Base-by-base conservation (phyloP, 352 stramenopile species). In the Saprolegnia parasitica region DNA sequence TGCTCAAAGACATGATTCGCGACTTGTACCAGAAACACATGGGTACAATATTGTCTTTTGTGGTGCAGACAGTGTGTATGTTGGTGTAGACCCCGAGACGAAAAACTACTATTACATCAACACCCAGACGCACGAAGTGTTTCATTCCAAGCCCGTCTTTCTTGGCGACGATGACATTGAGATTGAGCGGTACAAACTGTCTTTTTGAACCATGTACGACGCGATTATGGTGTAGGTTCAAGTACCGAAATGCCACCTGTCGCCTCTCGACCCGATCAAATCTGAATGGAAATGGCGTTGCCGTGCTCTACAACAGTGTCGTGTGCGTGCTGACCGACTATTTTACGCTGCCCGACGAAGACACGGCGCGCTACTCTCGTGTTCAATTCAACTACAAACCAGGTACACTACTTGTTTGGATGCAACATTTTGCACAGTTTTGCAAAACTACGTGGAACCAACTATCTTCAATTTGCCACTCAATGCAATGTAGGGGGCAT, bases 1-100 rank as follows among this genome's bases (percentile, higher is more conserved):
- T 52, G n/a, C 56, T 65, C 20, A 21, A 32, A 29, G 56, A 65
- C n/a, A 47, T 65, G 35, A 35, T 65, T 65, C 56, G 56, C 20
- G 56, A 65, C 23, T 29, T 65, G 56, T 65, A 65, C 24, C 56
- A 65, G 52, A 65, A 65, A 32, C 56, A 65, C 40, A 47, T 65
- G 32, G 56, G 56, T 65, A 52, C 0, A 18, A 62, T 35, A 18
- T 58, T 37, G 32, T 62, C 29, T 35, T 6, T 35, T 35, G 5
- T 35, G 29, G 2, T 35, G 5, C 5, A 35, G 29, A 35, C 29
- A 35, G 5, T 35, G 5, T 5, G 5, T 5, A 35, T 35, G 29
- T 35, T 5, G 29, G 5, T 35, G 29, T 65, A 65, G 56, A 65
- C 39, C 56, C 56, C 18, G 39, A 65, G 56, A 65, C 56, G 35